Conservation (phyloP, 225 moss, liverwort and hornwort species). For the Neckera pumila region DNA sequence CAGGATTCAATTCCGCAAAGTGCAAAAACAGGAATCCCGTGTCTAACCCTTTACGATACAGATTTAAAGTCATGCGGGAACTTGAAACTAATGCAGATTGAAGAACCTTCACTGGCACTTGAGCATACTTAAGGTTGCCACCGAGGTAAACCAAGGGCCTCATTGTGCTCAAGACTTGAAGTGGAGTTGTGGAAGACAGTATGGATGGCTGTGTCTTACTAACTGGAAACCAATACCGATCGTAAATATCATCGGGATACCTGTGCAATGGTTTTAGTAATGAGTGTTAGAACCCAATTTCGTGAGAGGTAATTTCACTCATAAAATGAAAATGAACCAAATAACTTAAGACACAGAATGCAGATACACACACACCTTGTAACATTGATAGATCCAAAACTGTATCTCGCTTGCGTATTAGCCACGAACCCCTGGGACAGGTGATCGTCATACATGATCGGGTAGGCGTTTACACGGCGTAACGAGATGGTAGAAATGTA, state of each 20-base stretch:
- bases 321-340: neutral
- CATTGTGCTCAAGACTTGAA: neutral
- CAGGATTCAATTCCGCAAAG: constrained; percentile 1
- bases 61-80: neutral
- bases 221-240: neutral
- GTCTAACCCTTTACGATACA: rapidly evolving
- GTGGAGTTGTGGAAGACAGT: neutral
- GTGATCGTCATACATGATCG: neutral
- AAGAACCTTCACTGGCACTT: neutral
- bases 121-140: neutral
- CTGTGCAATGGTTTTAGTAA: neutral
- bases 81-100: neutral
- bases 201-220: neutral
- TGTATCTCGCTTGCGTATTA: neutral
- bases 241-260: neutral
- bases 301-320: neutral
- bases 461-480: neutral
- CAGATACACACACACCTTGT: neutral
- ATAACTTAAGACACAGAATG: neutral
- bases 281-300: neutral
- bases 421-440: neutral
- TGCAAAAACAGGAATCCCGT: neutral
- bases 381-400: neutral
- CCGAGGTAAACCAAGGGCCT: neutral
- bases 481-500: neutral